These are phyloP conservation scores for Chlamydomonas schloesseri DNA, from an alignment of 139 green algal species.

Conservation along the genomic window DNA sequence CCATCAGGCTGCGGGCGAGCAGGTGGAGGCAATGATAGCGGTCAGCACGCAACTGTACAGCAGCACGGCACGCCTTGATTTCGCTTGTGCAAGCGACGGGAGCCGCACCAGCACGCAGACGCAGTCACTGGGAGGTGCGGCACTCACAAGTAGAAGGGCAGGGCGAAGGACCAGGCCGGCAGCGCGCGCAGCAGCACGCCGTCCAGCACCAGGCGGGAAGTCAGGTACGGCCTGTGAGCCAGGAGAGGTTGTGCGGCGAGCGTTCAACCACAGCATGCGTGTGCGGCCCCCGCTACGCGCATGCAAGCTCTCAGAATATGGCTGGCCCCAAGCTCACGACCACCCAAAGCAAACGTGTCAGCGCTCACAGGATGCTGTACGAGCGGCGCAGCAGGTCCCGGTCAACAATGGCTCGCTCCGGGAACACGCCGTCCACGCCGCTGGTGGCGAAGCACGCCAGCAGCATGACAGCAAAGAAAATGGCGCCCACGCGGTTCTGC, in stretches of 20 bases:
- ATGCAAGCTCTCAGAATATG: too few species aligned
- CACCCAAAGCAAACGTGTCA: too few species aligned
- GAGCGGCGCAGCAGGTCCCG: constrained; percentile 37
- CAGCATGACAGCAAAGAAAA: constrained; percentile 87
- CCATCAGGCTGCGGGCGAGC: constrained; percentile 59
- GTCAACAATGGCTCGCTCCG: constrained; percentile 59
- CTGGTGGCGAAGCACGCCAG: constrained; percentile 79
- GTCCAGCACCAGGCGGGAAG: constrained; percentile 71
- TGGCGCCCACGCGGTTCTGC: constrained; percentile 77
- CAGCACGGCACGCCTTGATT: too few species aligned
- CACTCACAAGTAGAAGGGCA: constrained; percentile 75
- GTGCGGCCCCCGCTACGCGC: too few species aligned
- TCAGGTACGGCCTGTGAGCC: constrained; percentile 59
- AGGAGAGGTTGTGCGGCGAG: too few species aligned
- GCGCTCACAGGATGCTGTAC: neutral
- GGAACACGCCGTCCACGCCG: constrained; percentile 74
- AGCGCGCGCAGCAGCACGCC: constrained; percentile 80
- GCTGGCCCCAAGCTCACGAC: too few species aligned
- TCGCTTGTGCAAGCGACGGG: too few species aligned
- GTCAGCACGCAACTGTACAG: too few species aligned
- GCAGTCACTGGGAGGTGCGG: too few species aligned
- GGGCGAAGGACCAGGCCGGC: constrained; percentile 70
- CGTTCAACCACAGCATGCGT: too few species aligned
- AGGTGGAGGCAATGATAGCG: too few species aligned
- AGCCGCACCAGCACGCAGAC: too few species aligned